Percentiles rank a stretch among this genome's conserved stretches.
Evolutionary conservation across 148 eudicot species (phyloP).

Genomic region (Heliamphora exappendiculata): DNA sequence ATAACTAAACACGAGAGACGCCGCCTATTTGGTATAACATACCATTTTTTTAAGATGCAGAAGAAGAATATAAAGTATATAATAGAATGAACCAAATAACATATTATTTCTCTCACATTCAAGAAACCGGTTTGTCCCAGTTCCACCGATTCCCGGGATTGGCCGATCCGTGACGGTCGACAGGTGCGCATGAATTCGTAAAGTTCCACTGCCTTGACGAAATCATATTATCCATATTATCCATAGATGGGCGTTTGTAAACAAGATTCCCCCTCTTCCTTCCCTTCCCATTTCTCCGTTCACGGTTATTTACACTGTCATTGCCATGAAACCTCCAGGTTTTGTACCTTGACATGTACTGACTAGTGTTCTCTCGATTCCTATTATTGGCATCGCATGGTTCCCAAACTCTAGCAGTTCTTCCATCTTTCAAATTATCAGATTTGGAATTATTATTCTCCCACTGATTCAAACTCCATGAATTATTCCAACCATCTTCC

Average conservation of each 20-base stretch:
- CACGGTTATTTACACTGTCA: neutral
- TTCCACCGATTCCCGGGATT: neutral
- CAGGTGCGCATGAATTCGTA: slow-evolving; percentile 8
- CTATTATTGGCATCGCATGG: slow-evolving; percentile 10
- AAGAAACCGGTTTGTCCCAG: slow-evolving; percentile 10
- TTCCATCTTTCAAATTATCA: neutral
- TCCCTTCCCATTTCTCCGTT: slow-evolving; percentile 5
- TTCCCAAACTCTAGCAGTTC: slow-evolving; percentile 10
- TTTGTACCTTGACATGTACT: slow-evolving; percentile 38
- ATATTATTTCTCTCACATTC: neutral
- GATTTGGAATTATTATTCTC: neutral
- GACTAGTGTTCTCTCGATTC: slow-evolving; percentile 18
- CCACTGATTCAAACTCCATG: slow-evolving; percentile 4
- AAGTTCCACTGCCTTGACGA: slow-evolving; percentile 4
- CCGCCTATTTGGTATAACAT: neutral
- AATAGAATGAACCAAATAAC: neutral
- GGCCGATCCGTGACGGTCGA: neutral
- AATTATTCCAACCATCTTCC: slow-evolving; percentile 13
- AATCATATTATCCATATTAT: neutral
- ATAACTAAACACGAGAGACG: neutral
- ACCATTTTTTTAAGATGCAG: neutral
- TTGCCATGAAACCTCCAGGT: slow-evolving; percentile 26
- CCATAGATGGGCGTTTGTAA: slow-evolving; percentile 2
- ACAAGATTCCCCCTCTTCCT: slow-evolving; percentile 3
- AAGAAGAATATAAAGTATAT: too few relatives aligned